Conservation (phyloP, 768 basidiomycete species). For the Leccinum ochraceum region DNA sequence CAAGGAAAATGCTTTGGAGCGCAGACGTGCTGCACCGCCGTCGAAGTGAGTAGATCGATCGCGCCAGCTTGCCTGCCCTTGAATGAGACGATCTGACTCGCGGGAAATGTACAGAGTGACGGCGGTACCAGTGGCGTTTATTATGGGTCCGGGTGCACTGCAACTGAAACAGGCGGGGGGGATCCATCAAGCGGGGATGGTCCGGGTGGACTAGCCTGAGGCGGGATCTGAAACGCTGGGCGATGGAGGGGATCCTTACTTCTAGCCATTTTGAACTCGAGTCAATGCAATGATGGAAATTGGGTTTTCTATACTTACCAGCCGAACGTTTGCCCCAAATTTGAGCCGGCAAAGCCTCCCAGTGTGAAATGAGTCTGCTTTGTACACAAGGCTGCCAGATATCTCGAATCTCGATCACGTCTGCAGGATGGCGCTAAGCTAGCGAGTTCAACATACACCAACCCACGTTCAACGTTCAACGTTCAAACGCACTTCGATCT, state of each 20-base stretch:
- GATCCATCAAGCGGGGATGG: too few species aligned
- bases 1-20: too few species aligned
- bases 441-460: too few species aligned
- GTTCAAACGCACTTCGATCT: too few species aligned
- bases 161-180: too few species aligned
- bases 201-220: too few species aligned
- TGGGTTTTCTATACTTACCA: neutral
- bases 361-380: conserved; percentile 40
- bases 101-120: neutral
- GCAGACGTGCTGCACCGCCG: neutral
- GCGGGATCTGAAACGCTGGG: neutral
- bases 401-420: too few species aligned
- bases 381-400: too few species aligned
- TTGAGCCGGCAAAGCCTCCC: too few species aligned
- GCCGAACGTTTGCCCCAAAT: neutral
- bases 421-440: too few species aligned
- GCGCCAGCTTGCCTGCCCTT: neutral
- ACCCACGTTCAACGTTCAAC: too few species aligned
- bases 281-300: neutral
- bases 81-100: neutral
- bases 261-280: neutral
- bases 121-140: too few species aligned
- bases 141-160: neutral
- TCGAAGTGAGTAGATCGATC: conserved; percentile 1
- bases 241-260: neutral